These are phyloP conservation scores for Pseudoneurospora amorphoporcata DNA, from an alignment of 495 filamentous ascomycete genomes.

Conservation along the genomic window DNA sequence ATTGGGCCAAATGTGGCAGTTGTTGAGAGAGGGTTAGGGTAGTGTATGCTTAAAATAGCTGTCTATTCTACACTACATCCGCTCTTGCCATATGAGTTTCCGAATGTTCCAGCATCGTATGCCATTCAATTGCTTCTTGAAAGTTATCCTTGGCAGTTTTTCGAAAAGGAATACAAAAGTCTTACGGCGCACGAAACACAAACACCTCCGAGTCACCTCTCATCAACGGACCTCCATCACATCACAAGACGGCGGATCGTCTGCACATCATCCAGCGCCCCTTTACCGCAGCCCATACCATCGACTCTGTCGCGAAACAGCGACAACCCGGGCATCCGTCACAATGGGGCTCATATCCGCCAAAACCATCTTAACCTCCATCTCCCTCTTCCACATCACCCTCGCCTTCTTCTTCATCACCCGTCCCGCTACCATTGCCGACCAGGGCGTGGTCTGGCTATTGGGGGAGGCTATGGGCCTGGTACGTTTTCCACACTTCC, in stretches of 20 bases:
- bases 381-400: conserved; percentile 73
- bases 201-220: neutral
- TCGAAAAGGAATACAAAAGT: neutral
- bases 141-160: neutral
- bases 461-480: conserved; percentile 74
- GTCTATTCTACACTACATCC: too few species aligned
- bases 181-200: neutral
- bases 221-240: neutral
- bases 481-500: conserved; percentile 32
- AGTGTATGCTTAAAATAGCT: neutral
- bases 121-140: neutral
- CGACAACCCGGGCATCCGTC: neutral
- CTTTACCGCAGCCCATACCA: neutral
- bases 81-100: neutral
- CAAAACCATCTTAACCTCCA: conserved; percentile 62
- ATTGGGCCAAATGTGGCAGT: neutral
- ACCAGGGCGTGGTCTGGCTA: conserved; percentile 74
- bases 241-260: neutral
- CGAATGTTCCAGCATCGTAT: neutral
- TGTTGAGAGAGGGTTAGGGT: neutral
- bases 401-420: conserved; percentile 74
- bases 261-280: neutral
- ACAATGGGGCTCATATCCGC: conserved; percentile 72
- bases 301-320: neutral
- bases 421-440: conserved; percentile 54